Evolutionary conservation across 208 protist species (phyloP).

Genomic region (Acanthamoeba quina): DNA sequence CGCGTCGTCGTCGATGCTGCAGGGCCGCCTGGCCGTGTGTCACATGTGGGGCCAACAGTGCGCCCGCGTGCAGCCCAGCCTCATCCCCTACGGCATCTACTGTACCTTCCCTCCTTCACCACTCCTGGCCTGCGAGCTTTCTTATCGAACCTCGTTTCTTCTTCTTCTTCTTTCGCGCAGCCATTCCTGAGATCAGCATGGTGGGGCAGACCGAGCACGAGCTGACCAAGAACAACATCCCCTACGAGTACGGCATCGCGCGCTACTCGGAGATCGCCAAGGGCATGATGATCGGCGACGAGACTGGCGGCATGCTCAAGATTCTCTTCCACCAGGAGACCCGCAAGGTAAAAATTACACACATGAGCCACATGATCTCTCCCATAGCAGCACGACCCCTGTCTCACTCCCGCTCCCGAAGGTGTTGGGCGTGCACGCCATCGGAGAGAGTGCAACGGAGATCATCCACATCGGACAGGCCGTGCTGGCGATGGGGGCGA

Average conservation of each 20-base stretch:
- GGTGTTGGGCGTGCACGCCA: constrained; percentile 68
- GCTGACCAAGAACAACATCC: constrained; percentile 61
- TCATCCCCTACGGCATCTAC: constrained; percentile 76
- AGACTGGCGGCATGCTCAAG: constrained; percentile 74
- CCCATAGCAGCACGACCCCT: too few relatives aligned
- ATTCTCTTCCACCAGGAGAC: constrained; percentile 76
- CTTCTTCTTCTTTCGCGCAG: background rate
- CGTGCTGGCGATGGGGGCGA: constrained; percentile 65
- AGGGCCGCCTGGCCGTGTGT: constrained; percentile 70
- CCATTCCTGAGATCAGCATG: constrained; percentile 73
- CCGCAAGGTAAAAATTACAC: background rate
- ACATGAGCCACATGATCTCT: too few relatives aligned
- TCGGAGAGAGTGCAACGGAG: constrained; percentile 57
- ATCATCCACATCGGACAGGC: constrained; percentile 76
- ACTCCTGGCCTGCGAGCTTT: background rate
- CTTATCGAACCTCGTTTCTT: background rate
- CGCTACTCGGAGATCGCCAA: constrained; percentile 73
- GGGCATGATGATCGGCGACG: constrained; percentile 74
- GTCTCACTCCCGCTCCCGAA: background rate
- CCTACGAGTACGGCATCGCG: constrained; percentile 71
- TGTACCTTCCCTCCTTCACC: background rate
- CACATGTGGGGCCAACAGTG: constrained; percentile 71
- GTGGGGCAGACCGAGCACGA: constrained; percentile 73
- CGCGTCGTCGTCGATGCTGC: constrained; percentile 57
- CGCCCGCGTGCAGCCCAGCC: constrained; percentile 21